Base-by-base conservation (phyloP, 2,329 filamentous ascomycete species). In the Scedosporium minutisporum region DNA sequence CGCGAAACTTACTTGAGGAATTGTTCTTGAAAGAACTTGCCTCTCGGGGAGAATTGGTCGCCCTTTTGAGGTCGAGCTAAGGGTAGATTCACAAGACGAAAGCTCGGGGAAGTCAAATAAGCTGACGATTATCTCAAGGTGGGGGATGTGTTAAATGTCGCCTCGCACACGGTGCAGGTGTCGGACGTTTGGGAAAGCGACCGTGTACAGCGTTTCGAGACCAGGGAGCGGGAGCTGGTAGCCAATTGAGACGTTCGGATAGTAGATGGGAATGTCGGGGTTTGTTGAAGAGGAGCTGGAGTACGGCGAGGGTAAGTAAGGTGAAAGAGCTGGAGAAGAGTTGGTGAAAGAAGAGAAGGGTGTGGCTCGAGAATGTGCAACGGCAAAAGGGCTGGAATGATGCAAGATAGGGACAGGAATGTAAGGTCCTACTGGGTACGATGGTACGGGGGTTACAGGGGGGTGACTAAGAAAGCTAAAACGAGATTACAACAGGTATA, bases 211-310 rank as follows among this genome's bases (percentile, higher is more conserved):
- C 29, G 57, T 60, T 63, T 16, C 53, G 38, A 18, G 25, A 38
- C 60, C 57, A 38, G 57, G 21, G 48, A 63, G 62, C 61, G 60
- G 60, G 57, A 60, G 60, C 38, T 44, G 58, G 57, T 41, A 61
- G 57, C 38, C 42, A 57, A 60, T 29, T 29, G 25, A 16, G 7
- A 21, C 9, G 46, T 33, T 48, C 25, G 58, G 42, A 48, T 14
- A n/a, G 18, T 12, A 41, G 21, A 41, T 23, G 16, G 10, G 23
- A 51, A 60, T 18, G 41, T 25, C 16, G n/a, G 10, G 38, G 42
- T 57, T 29, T 27, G n/a, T n/a, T 23, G 25, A 58, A 29, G 18
- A 63, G 44, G 33, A 44, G 12, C 14, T 44, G 38, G 27, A 57
- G 21, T 14, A 18, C n/a, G 48, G 48, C 48, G 29, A 57, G 41